Evolutionary conservation across 495 filamentous ascomycete genomes (phyloP), one percentile per base, ranked within the genome.

Genomic region (Hypoxylon trugodes): DNA sequence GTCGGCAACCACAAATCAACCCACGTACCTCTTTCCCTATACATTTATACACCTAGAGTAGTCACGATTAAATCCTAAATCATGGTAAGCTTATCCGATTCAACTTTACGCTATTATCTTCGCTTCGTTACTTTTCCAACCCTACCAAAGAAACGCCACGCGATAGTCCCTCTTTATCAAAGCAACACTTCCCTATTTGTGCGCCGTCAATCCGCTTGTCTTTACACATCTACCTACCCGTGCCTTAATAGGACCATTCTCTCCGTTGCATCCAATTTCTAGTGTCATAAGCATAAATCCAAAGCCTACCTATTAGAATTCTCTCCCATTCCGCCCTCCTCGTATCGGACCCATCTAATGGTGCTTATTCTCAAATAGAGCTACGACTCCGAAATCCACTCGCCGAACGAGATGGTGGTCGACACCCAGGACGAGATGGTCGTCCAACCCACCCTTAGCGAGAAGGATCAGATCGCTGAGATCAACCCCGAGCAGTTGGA

Each of bases 401-500:
- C 76, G 26, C 79, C 79, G 7, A 85, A 80, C 58, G 83, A 89
- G 61, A 89, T 91, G 89, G 79, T 87, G 68, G 79, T 92, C 62
- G 90, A 92, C 67, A 79, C 87, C 18, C 87, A 88, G 57, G 87
- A 89, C 60, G 84, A 86, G 71, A 87, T 88, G 72, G 80, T 86
- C 55, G 81, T 80, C 69, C 74, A 83, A 57, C 72, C 78, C 50
- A 77, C 86, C 60, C 77, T 77, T 37, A 84, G 87, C 77, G 95
- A 96, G 73, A 88, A 90, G 72, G 88, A 91, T 52, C 88, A 93
- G 73, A 87, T 93, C 66, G 88, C 90, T 59, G 90, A 91, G 74
- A 96, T 97, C 75, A 88, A 86, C 64, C 87, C 90, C 47, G 89
- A 89, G 43, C 77, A 82, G 47, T 69, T 80, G 15, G 78, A 77